A percentile compares a stretch with the other conserved stretches of the same genome.
These are phyloP conservation scores for Kodamaea fungicola DNA, from an alignment of 1,139 yeast genomes.

Conservation along the genomic window DNA sequence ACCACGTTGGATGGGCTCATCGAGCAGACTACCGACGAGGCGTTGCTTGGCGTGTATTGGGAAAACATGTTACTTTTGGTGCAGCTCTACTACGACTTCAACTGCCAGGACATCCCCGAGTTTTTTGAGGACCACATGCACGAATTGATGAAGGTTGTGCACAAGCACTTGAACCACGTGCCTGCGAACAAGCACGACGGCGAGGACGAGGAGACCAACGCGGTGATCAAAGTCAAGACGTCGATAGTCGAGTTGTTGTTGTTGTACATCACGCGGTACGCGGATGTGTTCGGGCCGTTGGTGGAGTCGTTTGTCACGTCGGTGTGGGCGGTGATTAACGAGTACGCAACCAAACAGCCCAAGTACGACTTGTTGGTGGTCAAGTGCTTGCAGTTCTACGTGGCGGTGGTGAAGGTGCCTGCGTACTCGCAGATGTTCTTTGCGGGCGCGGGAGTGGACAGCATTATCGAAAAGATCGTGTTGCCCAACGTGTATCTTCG, in stretches of 20 bases:
- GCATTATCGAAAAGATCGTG: slow-evolving; percentile 77
- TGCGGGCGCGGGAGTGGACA: slow-evolving; percentile 61
- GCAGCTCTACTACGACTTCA: slow-evolving; percentile 86
- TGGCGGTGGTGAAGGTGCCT: slow-evolving; percentile 74
- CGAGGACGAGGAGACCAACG: slow-evolving; percentile 69
- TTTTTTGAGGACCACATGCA: slow-evolving; percentile 90
- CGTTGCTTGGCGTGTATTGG: slow-evolving; percentile 52
- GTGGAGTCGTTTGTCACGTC: slow-evolving; percentile 77
- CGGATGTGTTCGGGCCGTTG: slow-evolving; percentile 79
- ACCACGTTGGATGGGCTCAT: slow-evolving; percentile 66
- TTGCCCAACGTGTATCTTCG: slow-evolving; percentile 85
- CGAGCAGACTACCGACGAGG: slow-evolving; percentile 40
- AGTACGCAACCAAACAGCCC: slow-evolving; percentile 58
- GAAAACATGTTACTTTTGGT: slow-evolving; percentile 70
- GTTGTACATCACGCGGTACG: slow-evolving; percentile 85
- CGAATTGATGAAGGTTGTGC: slow-evolving; percentile 75
- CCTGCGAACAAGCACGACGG: slow-evolving; percentile 53
- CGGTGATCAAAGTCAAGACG: slow-evolving; percentile 71
- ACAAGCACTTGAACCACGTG: slow-evolving; percentile 67
- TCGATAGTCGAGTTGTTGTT: slow-evolving; percentile 82
- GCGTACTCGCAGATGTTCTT: slow-evolving; percentile 56
- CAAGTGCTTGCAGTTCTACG: slow-evolving; percentile 74
- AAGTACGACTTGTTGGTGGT: slow-evolving; percentile 85
- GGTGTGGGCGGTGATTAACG: slow-evolving; percentile 74
- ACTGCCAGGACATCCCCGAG: slow-evolving; percentile 97